phyloP scores from a whole-genome alignment of 345 rosid species.

The Eucalyptus polybractea region DNA sequence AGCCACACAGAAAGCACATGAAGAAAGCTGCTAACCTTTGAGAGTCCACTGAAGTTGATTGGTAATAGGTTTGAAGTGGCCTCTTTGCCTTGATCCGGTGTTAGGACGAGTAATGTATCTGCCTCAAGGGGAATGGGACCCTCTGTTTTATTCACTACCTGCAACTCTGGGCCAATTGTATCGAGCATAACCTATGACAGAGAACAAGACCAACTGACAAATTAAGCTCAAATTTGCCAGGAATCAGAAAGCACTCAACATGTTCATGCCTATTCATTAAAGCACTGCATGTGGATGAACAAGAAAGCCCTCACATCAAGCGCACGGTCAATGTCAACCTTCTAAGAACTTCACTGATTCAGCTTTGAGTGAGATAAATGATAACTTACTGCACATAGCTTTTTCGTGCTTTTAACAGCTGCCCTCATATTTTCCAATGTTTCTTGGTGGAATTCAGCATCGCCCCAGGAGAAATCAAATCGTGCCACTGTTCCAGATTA shows the following conservation, averaged over 20 bases:
- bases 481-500: constrained; percentile 32
- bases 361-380: background rate
- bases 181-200: constrained; percentile 54
- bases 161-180: constrained; percentile 61
- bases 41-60: constrained; percentile 43
- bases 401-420: constrained; percentile 43
- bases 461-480: constrained; percentile 74
- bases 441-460: constrained; percentile 51
- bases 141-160: constrained; percentile 37
- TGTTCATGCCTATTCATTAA: background rate
- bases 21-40: constrained; percentile 18
- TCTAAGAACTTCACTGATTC: background rate
- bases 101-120: constrained; percentile 32
- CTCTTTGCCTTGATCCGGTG: constrained; percentile 49
- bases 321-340: background rate
- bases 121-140: constrained; percentile 38
- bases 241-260: background rate
- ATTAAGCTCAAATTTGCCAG: background rate
- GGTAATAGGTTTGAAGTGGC: constrained; percentile 52
- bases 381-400: constrained; percentile 55
- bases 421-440: constrained; percentile 47
- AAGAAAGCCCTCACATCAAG: background rate
- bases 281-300: background rate
- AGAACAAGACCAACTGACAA: background rate
- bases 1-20: background rate